Conservation (phyloP, 2,329 filamentous ascomycete species). For the Penicillium sp. region DNA sequence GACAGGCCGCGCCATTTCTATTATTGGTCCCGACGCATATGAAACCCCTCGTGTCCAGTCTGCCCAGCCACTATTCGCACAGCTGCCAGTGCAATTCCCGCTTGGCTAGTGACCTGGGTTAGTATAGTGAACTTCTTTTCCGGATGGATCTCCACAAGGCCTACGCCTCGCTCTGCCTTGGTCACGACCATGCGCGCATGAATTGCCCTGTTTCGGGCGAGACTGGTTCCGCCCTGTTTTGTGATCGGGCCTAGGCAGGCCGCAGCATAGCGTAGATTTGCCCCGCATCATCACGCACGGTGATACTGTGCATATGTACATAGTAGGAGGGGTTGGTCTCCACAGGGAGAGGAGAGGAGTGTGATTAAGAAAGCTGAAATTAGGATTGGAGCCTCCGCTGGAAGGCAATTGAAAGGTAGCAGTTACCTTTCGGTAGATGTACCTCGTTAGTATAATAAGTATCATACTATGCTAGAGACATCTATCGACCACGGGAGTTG, state of each 20-base stretch:
- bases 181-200: no score
- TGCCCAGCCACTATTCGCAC: neutral
- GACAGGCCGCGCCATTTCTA: constrained; percentile 2
- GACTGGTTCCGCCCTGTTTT: neutral
- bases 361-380: no score
- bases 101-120: no score
- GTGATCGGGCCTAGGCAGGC: neutral
- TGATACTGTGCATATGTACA: no score
- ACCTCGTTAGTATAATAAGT: no score
- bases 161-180: no score
- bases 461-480: neutral
- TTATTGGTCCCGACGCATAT: constrained; percentile 1
- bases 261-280: neutral
- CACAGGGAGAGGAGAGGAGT: neutral
- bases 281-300: neutral
- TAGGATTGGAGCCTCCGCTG: no score
- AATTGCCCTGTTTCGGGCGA: neutral
- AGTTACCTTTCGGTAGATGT: no score
- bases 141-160: no score
- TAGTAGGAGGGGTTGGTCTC: neutral
- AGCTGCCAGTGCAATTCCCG: neutral
- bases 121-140: no score
- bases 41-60: constrained; percentile 2
- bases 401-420: no score
- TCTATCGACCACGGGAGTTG: neutral